A percentile compares a stretch with the other conserved stretches of the same genome.
Evolutionary conservation across 768 basidiomycete genomes (phyloP).

Genomic region (Rhodosporidiobolus odoratus): DNA sequence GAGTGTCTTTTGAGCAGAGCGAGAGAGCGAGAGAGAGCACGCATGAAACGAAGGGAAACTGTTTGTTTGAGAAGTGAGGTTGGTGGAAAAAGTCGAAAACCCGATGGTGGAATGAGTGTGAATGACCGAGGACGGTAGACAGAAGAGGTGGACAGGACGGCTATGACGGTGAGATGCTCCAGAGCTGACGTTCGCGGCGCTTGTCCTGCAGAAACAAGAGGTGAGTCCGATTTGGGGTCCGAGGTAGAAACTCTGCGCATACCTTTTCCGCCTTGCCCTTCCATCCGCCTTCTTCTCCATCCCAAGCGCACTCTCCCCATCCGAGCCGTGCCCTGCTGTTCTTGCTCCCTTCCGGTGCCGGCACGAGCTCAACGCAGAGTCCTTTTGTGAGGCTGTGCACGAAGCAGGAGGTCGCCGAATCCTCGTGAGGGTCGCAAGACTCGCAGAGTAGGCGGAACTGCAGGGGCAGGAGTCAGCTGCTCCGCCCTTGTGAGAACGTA

Average conservation of each 20-base stretch:
- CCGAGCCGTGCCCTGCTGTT: neutral
- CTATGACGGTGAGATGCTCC: slow-evolving; percentile 18
- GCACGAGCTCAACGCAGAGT: slow-evolving; percentile 23
- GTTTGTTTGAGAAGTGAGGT: neutral
- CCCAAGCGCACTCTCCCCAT: slow-evolving; percentile 18
- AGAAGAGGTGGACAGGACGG: neutral
- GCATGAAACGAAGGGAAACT: too few species aligned
- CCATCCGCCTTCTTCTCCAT: neutral
- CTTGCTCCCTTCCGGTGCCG: neutral
- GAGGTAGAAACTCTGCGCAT: neutral
- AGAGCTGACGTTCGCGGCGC: slow-evolving; percentile 2
- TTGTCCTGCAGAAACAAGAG: neutral
- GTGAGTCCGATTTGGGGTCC: too few species aligned
- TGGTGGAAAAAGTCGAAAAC: neutral
- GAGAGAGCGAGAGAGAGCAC: too few species aligned
- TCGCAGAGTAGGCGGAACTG: slow-evolving; percentile 20
- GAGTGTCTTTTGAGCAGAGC: too few species aligned
- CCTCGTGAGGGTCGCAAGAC: slow-evolving; percentile 9
- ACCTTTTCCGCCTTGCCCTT: slow-evolving; percentile 9
- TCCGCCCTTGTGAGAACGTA: neutral
- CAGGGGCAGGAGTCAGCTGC: neutral
- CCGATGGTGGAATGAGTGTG: neutral
- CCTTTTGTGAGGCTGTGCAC: neutral
- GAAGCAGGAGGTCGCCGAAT: slow-evolving; percentile 12
- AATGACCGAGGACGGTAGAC: too few species aligned